Evolutionary conservation across 306 rosid species (phyloP).

Genomic region (Luffa aegyptiaca): DNA sequence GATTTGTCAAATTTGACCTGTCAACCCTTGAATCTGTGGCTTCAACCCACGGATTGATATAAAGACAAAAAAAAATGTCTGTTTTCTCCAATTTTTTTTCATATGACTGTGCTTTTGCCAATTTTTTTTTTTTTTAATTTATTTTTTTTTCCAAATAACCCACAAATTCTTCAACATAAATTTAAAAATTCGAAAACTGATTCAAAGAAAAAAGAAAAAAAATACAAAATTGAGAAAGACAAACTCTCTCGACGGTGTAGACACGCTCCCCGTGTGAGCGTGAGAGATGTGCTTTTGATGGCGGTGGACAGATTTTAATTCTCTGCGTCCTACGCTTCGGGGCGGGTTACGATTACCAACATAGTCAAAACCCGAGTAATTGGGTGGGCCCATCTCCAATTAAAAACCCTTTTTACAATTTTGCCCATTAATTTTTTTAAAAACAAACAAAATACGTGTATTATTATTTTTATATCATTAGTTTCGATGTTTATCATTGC

Average conservation of each 20-base stretch:
- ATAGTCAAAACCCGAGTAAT: background rate
- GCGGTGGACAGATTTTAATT: background rate
- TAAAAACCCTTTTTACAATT: background rate
- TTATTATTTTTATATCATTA: background rate
- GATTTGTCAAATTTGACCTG: too few relatives aligned
- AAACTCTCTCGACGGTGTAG: background rate
- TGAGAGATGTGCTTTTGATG: background rate
- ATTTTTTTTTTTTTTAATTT: too few relatives aligned
- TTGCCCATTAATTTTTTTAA: background rate
- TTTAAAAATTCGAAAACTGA: too few relatives aligned
- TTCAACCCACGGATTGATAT: too few relatives aligned
- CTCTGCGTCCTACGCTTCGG: constrained; percentile 10
- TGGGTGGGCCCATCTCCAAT: background rate
- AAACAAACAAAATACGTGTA: background rate
- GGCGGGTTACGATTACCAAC: background rate
- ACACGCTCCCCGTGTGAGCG: background rate
- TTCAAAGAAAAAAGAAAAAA: background rate
- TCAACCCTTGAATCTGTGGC: too few relatives aligned
- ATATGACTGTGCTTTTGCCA: too few relatives aligned
- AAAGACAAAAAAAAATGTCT: too few relatives aligned
- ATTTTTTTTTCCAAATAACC: too few relatives aligned
- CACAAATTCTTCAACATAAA: too few relatives aligned
- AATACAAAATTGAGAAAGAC: background rate
- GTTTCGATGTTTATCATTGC: background rate
- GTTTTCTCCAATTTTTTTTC: too few relatives aligned